Conservation (phyloP, 257 asterid species). For the Penstemon barbatus region DNA sequence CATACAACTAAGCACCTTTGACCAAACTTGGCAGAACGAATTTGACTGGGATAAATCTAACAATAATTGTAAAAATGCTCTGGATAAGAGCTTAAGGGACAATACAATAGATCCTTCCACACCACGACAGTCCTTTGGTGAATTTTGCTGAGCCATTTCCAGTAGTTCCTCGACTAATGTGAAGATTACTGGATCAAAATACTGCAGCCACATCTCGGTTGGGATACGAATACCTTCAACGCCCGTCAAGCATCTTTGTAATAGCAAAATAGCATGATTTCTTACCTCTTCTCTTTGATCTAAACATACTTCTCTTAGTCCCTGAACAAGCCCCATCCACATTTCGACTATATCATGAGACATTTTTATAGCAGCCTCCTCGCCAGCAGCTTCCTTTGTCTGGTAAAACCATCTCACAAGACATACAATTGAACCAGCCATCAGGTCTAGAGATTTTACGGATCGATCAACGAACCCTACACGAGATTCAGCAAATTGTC, state of each 20-base stretch:
- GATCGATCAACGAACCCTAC: constrained; percentile 74
- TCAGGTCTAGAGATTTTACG: constrained; percentile 69
- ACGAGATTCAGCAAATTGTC: constrained; percentile 89
- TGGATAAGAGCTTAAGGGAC: constrained; percentile 69
- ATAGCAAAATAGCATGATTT: constrained; percentile 62
- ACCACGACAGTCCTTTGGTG: constrained; percentile 71
- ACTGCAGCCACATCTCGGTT: constrained; percentile 65
- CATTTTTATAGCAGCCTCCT: constrained; percentile 68
- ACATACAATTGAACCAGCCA: constrained; percentile 85
- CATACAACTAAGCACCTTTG: constrained; percentile 54
- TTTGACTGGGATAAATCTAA: constrained; percentile 48
- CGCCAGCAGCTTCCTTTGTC: constrained; percentile 65
- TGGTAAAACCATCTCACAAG: constrained; percentile 67
- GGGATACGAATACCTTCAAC: constrained; percentile 64
- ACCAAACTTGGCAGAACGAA: constrained; percentile 72
- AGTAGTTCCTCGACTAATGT: constrained; percentile 67
- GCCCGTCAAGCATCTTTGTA: constrained; percentile 74
- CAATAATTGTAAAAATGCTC: constrained; percentile 64
- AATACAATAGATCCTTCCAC: constrained; percentile 69
- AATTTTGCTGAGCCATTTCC: constrained; percentile 58
- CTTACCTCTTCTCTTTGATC: constrained; percentile 89
- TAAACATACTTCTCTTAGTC: constrained; percentile 68
- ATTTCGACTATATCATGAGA: constrained; percentile 82
- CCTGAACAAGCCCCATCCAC: constrained; percentile 94
- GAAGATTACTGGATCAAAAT: constrained; percentile 72